phyloP scores from a whole-genome alignment of 2,329 filamentous ascomycete species.

The Fusarium liriodendri region DNA sequence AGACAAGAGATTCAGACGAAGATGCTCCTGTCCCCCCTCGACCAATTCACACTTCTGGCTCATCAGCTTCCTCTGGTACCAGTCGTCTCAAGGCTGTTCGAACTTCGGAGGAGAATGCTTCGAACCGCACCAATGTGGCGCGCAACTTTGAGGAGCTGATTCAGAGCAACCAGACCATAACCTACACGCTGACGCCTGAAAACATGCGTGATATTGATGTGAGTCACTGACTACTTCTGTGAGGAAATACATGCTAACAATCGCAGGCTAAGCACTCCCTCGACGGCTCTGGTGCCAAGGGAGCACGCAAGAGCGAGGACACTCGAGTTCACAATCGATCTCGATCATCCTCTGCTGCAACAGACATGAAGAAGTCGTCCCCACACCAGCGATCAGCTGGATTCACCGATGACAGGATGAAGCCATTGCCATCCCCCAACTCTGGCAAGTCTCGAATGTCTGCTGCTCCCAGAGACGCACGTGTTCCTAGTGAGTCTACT shows the following conservation, averaged over 20 bases:
- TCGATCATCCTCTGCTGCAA: conserved; percentile 60
- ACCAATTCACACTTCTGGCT: conserved; percentile 61
- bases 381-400: conserved; percentile 22
- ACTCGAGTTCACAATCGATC: conserved; percentile 55
- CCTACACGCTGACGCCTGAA: conserved; percentile 83
- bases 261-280: conserved; percentile 54
- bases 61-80: conserved; percentile 61
- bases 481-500: conserved; percentile 76
- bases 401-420: conserved; percentile 35
- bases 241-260: conserved; percentile 23
- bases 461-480: conserved; percentile 74
- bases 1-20: conserved; percentile 51
- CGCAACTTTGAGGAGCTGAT: conserved; percentile 83
- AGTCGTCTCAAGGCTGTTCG: conserved; percentile 65
- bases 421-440: conserved; percentile 35
- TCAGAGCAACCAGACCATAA: conserved; percentile 83
- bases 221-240: conserved; percentile 47
- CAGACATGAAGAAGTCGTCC: conserved; percentile 49
- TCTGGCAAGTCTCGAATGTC: conserved; percentile 37
- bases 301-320: conserved; percentile 61
- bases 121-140: conserved; percentile 65
- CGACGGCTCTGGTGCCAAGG: conserved; percentile 56
- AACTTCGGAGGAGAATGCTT: conserved; percentile 67
- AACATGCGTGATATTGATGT: conserved; percentile 83
- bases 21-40: conserved; percentile 46